phyloP scores from a whole-genome alignment of 148 eudicot genomes.

The Suaeda aralocaspica region DNA sequence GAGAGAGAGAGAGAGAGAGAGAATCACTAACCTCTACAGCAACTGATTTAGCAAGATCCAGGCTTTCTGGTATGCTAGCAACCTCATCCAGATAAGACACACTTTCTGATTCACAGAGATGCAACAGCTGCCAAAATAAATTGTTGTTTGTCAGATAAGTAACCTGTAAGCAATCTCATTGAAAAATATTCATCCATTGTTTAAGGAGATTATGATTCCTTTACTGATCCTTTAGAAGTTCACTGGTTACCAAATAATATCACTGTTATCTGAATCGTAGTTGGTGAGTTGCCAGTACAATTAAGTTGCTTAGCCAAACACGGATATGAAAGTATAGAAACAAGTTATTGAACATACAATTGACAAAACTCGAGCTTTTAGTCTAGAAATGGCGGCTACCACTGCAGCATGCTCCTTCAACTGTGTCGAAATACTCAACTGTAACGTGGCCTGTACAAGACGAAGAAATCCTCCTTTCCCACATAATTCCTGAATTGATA shows the following conservation, averaged over 20 bases:
- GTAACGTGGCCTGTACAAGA: constrained; percentile 61
- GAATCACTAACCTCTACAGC: constrained; percentile 73
- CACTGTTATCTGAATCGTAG: background rate
- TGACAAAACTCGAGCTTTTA: constrained; percentile 72
- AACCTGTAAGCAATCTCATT: background rate
- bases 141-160: constrained; percentile 6
- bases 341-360: constrained; percentile 62
- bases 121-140: constrained; percentile 58
- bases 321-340: background rate
- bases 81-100: constrained; percentile 87
- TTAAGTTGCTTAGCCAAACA: constrained; percentile 12
- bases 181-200: background rate
- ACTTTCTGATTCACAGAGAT: constrained; percentile 91
- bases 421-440: constrained; percentile 40
- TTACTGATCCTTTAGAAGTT: background rate
- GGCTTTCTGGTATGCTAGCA: constrained; percentile 61
- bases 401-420: constrained; percentile 40
- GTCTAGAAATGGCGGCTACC: constrained; percentile 64
- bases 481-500: constrained; percentile 64
- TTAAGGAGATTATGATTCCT: background rate
- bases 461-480: constrained; percentile 77
- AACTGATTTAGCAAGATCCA: constrained; percentile 76
- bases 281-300: background rate
- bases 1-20: too few relatives aligned
- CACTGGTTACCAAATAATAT: background rate